A percentile compares a stretch with the other conserved stretches of the same genome.
Evolutionary conservation across 371 early-diverging fungal species (phyloP).

Genomic region (Mucor mucedo): DNA sequence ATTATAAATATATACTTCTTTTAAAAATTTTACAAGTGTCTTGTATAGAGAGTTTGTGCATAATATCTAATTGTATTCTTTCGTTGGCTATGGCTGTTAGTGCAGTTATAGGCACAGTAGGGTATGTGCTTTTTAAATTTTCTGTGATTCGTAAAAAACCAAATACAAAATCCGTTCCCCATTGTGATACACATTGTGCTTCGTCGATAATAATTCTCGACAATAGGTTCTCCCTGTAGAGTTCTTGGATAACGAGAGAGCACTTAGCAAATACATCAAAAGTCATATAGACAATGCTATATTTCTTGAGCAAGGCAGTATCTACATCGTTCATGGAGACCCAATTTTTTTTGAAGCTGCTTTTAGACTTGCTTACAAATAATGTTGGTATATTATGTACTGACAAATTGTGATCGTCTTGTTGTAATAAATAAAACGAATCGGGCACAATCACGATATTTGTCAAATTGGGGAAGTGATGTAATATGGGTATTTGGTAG

Average conservation of each 20-base stretch:
- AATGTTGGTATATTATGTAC: not conserved
- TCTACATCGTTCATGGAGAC: not conserved
- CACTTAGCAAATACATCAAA: not conserved
- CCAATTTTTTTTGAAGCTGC: not conserved
- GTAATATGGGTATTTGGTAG: not conserved
- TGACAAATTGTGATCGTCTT: not conserved
- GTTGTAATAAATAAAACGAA: not conserved
- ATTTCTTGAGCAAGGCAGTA: not conserved
- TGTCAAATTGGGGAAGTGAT: not conserved
- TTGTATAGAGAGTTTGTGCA: not conserved
- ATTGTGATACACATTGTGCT: slow-evolving; percentile 95
- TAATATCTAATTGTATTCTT: not conserved
- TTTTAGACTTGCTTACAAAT: not conserved
- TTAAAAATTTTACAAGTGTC: not conserved
- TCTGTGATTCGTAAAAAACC: not conserved
- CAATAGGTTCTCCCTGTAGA: slow-evolving; percentile 24
- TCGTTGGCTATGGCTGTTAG: not conserved
- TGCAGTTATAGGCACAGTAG: not conserved
- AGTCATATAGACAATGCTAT: not conserved
- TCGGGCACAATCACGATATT: not conserved
- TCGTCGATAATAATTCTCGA: slow-evolving; percentile 96
- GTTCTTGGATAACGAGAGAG: not conserved
- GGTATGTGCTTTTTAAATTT: not conserved
- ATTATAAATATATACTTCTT: not conserved
- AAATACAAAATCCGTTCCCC: slow-evolving; percentile 47